Percentiles rank a stretch among this genome's conserved stretches.
Evolutionary conservation across 805 yeast species (phyloP).

Genomic region (Kodamaea fukazawae): DNA sequence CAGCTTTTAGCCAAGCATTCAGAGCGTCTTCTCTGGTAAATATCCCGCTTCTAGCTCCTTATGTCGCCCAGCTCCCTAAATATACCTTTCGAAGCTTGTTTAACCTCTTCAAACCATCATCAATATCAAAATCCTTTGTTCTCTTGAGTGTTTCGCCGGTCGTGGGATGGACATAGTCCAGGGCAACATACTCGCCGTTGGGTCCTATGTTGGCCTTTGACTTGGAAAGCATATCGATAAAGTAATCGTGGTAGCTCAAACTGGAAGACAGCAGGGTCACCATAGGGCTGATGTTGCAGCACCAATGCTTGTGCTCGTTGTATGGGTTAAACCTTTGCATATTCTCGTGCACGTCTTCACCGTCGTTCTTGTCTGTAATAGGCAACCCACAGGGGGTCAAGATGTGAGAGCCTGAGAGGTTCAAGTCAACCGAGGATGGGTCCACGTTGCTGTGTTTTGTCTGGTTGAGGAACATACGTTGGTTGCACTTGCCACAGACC

Average conservation of each 20-base stretch:
- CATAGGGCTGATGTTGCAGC: slow-evolving; percentile 21
- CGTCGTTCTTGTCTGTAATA: slow-evolving; percentile 10
- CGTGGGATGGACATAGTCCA: not conserved
- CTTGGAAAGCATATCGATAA: slow-evolving; percentile 20
- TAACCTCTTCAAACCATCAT: slow-evolving; percentile 32
- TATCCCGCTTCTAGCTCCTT: too few species aligned
- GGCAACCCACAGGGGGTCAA: slow-evolving; percentile 34
- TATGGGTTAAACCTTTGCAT: slow-evolving; percentile 17
- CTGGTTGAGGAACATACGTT: slow-evolving; percentile 27
- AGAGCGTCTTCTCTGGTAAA: too few species aligned
- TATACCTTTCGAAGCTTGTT: slow-evolving; percentile 35
- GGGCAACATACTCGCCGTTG: slow-evolving; percentile 16
- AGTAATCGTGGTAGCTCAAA: slow-evolving; percentile 17
- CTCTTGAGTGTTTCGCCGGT: slow-evolving; percentile 13
- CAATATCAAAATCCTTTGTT: slow-evolving; percentile 25
- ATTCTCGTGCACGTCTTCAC: slow-evolving; percentile 9
- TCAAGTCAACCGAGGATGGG: slow-evolving; percentile 8
- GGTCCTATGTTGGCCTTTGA: slow-evolving; percentile 25
- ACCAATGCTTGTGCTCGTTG: slow-evolving; percentile 38
- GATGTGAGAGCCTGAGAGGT: slow-evolving; percentile 22
- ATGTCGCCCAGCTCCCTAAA: slow-evolving; percentile 12
- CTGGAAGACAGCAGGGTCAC: slow-evolving; percentile 6
- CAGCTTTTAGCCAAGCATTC: too few species aligned
- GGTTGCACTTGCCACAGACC: slow-evolving; percentile 38
- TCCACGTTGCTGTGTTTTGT: slow-evolving; percentile 4